Base-by-base conservation (phyloP, 768 basidiomycete genomes). In the Tylopilus felleus region DNA sequence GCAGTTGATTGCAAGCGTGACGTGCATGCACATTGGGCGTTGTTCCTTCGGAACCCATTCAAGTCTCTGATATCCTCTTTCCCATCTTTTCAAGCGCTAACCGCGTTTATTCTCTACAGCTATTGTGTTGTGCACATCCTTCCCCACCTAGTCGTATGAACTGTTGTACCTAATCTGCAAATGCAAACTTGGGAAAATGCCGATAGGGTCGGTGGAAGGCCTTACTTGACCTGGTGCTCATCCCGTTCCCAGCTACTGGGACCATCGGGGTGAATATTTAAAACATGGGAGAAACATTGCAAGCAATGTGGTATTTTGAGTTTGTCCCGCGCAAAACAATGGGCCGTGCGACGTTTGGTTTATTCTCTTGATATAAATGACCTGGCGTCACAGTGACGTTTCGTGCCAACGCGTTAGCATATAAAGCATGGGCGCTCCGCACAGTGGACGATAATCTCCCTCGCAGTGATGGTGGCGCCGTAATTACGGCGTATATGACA, bases 21-120 rank as follows among this genome's bases (percentile, higher is more conserved):
- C 76, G 84, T 81, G 83, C 74, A 71, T 70, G 77, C 79, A 80
- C 80, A 31, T 60, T 84, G 83, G 75, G 77, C 75, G 74, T 66
- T 63, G 70, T 79, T 83, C 83, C 82, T 82, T 81, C 72, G 76
- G 84, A 80, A 85, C 78, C 82, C 83, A 86, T 87, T 87, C 85
- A 86, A 87, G 85, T 86, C 84, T 81, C 85, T 86, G 85, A 86
- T 35, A 48, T 55, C 59, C 28, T 45, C 45, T 39, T 49, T 45
- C 14, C n/a, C 10, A 5, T 39, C 4, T 17, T 31, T 47, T 46
- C 49, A 38, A 27, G n/a, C 49, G 47, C 67, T 68, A 52, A 67
- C 54, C 39, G 13, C 23, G 22, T 54, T 57, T 47, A 28, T 47
- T 40, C 31, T 41, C 4, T 10, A 6, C 50, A 61, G 56, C 6